phyloP scores from a whole-genome alignment of 176 grass and related monocot species.

The Triticum dicoccoides region DNA sequence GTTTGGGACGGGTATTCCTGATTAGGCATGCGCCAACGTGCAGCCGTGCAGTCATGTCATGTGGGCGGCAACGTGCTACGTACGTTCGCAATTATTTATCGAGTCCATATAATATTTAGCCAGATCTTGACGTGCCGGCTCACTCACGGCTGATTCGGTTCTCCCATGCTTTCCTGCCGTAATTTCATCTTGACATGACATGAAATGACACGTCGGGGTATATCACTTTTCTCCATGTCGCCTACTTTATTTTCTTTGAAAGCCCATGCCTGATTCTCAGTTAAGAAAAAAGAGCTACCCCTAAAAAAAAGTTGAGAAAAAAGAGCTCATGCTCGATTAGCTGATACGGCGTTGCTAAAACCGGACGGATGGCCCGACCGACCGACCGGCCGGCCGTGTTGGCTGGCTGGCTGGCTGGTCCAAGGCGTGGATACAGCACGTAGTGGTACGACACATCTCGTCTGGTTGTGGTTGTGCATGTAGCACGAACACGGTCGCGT shows the following conservation, averaged over 20 bases:
- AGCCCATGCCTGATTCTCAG: no score
- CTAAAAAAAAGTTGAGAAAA: no score
- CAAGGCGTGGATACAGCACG: background rate
- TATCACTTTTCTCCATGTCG: no score
- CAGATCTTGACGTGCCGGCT: no score
- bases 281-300: no score
- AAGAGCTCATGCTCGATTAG: background rate
- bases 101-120: no score
- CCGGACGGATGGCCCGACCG: background rate
- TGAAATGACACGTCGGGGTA: no score
- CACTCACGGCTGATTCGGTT: no score
- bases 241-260: no score
- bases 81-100: background rate
- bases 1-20: background rate
- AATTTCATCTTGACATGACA: no score
- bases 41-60: background rate
- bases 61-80: background rate
- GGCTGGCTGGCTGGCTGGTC: background rate
- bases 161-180: no score
- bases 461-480: background rate
- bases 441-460: background rate
- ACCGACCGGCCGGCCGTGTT: background rate
- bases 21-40: slow-evolving; percentile 12
- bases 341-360: background rate
- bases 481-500: no score